These are phyloP conservation scores for Fusarium hostae DNA, from an alignment of 2,329 filamentous ascomycete species.

Conservation along the genomic window DNA sequence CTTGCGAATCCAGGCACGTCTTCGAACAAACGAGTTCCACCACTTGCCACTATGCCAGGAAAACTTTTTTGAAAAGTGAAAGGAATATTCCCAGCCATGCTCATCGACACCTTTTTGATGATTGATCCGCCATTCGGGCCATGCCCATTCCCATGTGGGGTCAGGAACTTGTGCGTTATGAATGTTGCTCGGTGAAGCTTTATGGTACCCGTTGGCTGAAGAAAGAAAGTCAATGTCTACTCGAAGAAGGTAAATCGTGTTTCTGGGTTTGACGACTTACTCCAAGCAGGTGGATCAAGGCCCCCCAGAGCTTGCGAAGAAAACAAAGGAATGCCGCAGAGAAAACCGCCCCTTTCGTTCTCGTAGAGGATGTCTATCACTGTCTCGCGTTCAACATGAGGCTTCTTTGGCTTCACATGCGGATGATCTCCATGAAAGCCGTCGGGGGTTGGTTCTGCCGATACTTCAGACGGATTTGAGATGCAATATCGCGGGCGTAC, in stretches of 20 bases:
- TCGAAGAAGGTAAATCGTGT: not conserved
- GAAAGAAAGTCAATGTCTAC: slow-evolving; percentile 9
- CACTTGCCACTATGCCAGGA: slow-evolving; percentile 91
- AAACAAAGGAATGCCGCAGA: slow-evolving; percentile 92
- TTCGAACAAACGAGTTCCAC: slow-evolving; percentile 95
- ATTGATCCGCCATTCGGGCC: slow-evolving; percentile 72
- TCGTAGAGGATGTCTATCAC: slow-evolving; percentile 92
- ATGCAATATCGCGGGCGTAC: not conserved
- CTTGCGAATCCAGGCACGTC: slow-evolving; percentile 87
- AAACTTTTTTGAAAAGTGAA: slow-evolving; percentile 79
- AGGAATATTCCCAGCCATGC: slow-evolving; percentile 96
- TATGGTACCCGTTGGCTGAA: slow-evolving; percentile 70
- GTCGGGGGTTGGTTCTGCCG: slow-evolving; percentile 47
- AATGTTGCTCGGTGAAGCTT: slow-evolving; percentile 73
- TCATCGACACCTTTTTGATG: slow-evolving; percentile 83
- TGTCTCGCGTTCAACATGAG: slow-evolving; percentile 57
- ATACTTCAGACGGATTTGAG: slow-evolving; percentile 15
- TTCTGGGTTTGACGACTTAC: slow-evolving; percentile 42
- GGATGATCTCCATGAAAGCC: slow-evolving; percentile 39
- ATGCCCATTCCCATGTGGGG: slow-evolving; percentile 92
- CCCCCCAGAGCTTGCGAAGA: slow-evolving; percentile 85
- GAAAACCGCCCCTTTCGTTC: slow-evolving; percentile 90
- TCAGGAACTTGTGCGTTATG: slow-evolving; percentile 92
- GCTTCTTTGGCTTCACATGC: slow-evolving; percentile 51
- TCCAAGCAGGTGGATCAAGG: slow-evolving; percentile 88